A percentile compares a stretch with the other conserved stretches of the same genome.
phyloP scores from a whole-genome alignment of 768 basidiomycete genomes.

The Naganishia onofrii region DNA sequence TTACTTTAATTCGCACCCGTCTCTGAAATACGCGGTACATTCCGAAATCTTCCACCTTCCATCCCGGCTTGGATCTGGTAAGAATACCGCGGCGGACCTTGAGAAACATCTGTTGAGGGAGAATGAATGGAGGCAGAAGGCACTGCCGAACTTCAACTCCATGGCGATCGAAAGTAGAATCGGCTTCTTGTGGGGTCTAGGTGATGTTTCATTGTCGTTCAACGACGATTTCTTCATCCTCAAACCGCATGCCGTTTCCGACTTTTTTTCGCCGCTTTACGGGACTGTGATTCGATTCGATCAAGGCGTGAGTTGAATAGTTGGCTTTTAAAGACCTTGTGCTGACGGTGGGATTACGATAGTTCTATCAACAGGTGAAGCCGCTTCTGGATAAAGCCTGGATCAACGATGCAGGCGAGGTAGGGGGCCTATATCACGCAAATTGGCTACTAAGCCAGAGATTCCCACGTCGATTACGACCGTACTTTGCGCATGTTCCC shows the following conservation, averaged over 20 bases:
- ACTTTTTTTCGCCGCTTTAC: slow-evolving; percentile 44
- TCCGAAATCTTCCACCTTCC: slow-evolving; percentile 49
- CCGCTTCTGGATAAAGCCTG: slow-evolving; percentile 41
- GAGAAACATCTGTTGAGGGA: slow-evolving; percentile 35
- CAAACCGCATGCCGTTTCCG: slow-evolving; percentile 41
- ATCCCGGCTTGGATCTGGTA: slow-evolving; percentile 37
- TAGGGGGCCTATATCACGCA: slow-evolving; percentile 46
- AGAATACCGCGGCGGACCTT: neutral
- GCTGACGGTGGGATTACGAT: neutral
- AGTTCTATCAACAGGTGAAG: slow-evolving; percentile 43
- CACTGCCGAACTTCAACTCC: slow-evolving; percentile 47
- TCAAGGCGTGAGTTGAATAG: slow-evolving; percentile 29
- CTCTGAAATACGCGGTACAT: slow-evolving; percentile 42
- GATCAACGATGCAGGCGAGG: slow-evolving; percentile 46
- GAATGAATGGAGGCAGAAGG: slow-evolving; percentile 38
- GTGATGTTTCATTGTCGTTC: slow-evolving; percentile 38
- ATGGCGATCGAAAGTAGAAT: slow-evolving; percentile 48
- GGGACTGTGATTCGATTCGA: slow-evolving; percentile 48
- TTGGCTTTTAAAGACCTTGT: too few relatives aligned
- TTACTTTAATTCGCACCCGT: slow-evolving; percentile 36
- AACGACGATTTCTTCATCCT: slow-evolving; percentile 50
- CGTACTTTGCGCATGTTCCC: slow-evolving; percentile 49
- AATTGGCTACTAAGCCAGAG: slow-evolving; percentile 42
- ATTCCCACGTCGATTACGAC: slow-evolving; percentile 44
- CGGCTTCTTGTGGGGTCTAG: slow-evolving; percentile 45